These are phyloP conservation scores for Bacterosira constricta DNA, from an alignment of 108 stramenopile genomes.

Conservation along the genomic window DNA sequence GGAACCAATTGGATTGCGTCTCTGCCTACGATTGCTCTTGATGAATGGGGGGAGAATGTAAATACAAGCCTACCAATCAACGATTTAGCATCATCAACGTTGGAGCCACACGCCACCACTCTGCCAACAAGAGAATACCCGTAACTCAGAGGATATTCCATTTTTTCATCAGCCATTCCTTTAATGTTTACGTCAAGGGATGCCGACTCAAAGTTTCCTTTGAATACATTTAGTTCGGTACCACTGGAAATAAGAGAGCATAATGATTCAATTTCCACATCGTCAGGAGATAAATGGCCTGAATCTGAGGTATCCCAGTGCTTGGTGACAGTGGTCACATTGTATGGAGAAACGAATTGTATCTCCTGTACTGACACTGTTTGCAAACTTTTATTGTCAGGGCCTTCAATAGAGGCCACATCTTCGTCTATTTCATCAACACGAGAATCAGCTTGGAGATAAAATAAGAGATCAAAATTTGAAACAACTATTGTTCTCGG, in stretches of 20 bases:
- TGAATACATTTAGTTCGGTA: slow-evolving; percentile 92
- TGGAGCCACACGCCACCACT: slow-evolving; percentile 70
- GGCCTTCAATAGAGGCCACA: not conserved
- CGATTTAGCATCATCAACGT: slow-evolving; percentile 53
- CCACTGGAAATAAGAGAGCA: slow-evolving; percentile 91
- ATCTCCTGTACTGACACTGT: slow-evolving; percentile 51
- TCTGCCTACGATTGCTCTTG: slow-evolving; percentile 70
- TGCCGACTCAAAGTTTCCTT: slow-evolving; percentile 82
- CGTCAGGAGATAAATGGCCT: slow-evolving; percentile 45
- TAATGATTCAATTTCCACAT: slow-evolving; percentile 72
- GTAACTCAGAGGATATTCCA: slow-evolving; percentile 89
- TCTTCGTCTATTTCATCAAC: not conserved
- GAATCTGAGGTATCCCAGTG: slow-evolving; percentile 20
- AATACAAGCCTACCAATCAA: slow-evolving; percentile 79
- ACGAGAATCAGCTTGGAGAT: slow-evolving; percentile 17
- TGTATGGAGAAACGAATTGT: slow-evolving; percentile 62
- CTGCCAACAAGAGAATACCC: slow-evolving; percentile 89
- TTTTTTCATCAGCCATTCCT: slow-evolving; percentile 81
- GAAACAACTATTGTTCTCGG: slow-evolving; percentile 65
- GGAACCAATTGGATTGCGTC: slow-evolving; percentile 83
- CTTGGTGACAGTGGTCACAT: slow-evolving; percentile 58
- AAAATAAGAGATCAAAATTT: slow-evolving; percentile 84
- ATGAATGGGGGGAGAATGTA: slow-evolving; percentile 86
- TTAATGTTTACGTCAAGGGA: slow-evolving; percentile 85
- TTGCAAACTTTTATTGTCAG: not conserved